Base-by-base conservation (phyloP, 495 filamentous ascomycete genomes). In the Aspergillus campestris region DNA sequence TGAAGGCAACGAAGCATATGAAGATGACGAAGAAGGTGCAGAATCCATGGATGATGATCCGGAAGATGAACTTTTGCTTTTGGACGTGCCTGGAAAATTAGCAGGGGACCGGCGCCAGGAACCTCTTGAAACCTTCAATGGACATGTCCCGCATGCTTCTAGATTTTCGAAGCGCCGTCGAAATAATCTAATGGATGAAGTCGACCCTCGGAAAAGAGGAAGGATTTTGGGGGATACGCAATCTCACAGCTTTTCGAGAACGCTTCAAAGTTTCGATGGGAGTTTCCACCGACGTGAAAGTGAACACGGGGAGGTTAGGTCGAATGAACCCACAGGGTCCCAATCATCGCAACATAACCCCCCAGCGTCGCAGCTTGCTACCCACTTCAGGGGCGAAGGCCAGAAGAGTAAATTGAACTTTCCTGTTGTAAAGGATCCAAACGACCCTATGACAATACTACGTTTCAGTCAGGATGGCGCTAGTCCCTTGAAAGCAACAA, bases 401-500 rank as follows among this genome's bases (percentile, higher is more conserved):
- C 53, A 60, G 31, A 66, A 60, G 29, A 60, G 56, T 34, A 60
- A 50, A 28, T 70, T 87, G 15, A 70, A 68, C 11, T 94, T 87
- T 52, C 77, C 84, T 1, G 78, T 91, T 8, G 86, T 94, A 11
- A 95, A 95, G 61, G 77, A 92, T 48, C 76, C 83, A 0, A 77
- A 82, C 48, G 77, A 86, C 48, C 73, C 77, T 24, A 73, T 71
- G 47, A 87, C 84, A 2, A 64, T 73, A 6, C 46, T 80, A 31
- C 74, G 83, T 44, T 74, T 89, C 39, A 90, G 84, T 58, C 87
- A 94, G 60, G 71, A 70, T 27, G 77, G 67, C 30, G 64, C 31
- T 10, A 45, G 65, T 32, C 72, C 70, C 34, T 59, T 65, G 9
- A 72, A 70, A 42, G 62, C 65, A 38, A 48, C 48, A 11, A 56